Evolutionary conservation across 2,329 filamentous ascomycete genomes (phyloP), one percentile per base, ranked within the genome.

Genomic region (Scopulariopsis brevicaulis): DNA sequence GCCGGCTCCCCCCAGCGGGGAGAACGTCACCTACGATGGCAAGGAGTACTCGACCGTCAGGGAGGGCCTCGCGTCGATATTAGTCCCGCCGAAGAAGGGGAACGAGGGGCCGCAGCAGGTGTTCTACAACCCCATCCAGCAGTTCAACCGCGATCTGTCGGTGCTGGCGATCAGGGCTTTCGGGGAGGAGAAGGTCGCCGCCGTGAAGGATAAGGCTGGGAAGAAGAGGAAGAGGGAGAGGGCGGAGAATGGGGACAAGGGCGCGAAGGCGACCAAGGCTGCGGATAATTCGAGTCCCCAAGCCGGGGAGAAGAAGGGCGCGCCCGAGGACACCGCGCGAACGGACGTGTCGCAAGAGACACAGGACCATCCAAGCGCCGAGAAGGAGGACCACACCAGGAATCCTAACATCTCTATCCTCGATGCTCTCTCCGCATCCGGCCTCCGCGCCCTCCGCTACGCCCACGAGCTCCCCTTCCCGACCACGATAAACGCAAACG

Each of bases 61-160:
- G 60, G 81, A 84, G 62, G 81, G 81, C 0, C 76, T 78, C 54
- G 81, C 78, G n/a, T 76, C 75, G 35, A 83, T 84, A 52, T 68
- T 82, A 51, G 77, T 80, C 20, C 81, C 78, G 10, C 73, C 75
- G 53, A 52, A 24, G 11, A 57, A 53, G 15, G 34, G 32, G n/a
- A 75, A 83, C 64, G 77, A 84, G 46, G 81, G 85, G 64, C 87
- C 93, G 65, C 59, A 60, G 50, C 59, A 59, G 10, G 95, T 99
- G 58, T 99, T 99, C 68, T 99, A 99, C 79, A 99, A 99, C 65
- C 93, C 94, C 0, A 96, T 99, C 58, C 94, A 99, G 69, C 94
- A 99, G 69, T 99, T 97, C 78, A 99, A 99, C 72, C 87, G 95
- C 53, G 94, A 99, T 69, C 73, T 99, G 63, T 96, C 90, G 60